Evolutionary conservation across 129 eudicot species (phyloP), one percentile per base, ranked within the genome.

Genomic region (Ambrosia trifida): DNA sequence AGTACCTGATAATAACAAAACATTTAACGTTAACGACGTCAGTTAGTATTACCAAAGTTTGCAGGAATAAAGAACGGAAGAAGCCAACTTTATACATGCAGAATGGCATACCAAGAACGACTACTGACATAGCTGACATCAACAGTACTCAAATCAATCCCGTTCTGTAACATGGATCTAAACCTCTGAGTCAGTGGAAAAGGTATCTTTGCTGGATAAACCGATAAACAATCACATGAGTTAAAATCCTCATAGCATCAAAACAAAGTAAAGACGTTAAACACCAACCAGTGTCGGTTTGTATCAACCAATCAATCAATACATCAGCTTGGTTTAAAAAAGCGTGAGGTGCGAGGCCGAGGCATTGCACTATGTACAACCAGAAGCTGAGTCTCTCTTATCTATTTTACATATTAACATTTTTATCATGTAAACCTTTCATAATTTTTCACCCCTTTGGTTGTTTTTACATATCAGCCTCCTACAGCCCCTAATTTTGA

Each of bases 91-190:
- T 51, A 80, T 18, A 60, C 24, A 66, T 65, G 14, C 41, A 46
- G 31, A 67, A 9, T 33, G 31, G 20, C 75, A 7, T 87, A 94
- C 98, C 98, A 89, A 70, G 98, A 94, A 49, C 97, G 96, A 72
- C 98, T 89, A 85, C 98, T 89, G 52, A 94, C 98, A 46, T 94
- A 94, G 80, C 98, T 94, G 83, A 94, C 98, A 85, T 94, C 98
- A 62, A 94, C 98, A 3, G 97, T 94, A 81, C 97, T 94, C 83
- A 94, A 81, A 57, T 94, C 98, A 66, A 94, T 94, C 67, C 98
- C 98, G 49, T 89, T 94, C 76, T 94, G 98, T 70, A 94, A 77
- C 98, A 94, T 94, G 33, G 90, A 85, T 68, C 98, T 87, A 80
- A 94, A 94, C 85, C 98, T 87, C 93, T 94, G 98, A 72, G 98